phyloP scores from a whole-genome alignment of 345 rosid species.

The Eucalyptus caleyi region DNA sequence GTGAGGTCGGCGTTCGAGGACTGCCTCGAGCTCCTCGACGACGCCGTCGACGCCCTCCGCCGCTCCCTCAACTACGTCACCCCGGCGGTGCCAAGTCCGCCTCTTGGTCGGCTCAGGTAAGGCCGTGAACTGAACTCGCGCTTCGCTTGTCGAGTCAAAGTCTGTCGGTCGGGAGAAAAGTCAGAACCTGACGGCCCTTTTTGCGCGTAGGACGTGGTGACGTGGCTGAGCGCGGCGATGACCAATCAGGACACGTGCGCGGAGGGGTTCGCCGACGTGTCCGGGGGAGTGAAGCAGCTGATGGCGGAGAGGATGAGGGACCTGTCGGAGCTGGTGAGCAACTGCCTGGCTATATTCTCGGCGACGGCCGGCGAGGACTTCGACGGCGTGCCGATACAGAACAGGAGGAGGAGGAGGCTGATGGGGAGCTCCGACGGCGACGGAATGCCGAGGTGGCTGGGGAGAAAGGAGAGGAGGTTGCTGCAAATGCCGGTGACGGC shows the following conservation, averaged over 20 bases:
- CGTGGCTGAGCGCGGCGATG: conserved; percentile 93
- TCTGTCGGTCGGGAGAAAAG: background rate
- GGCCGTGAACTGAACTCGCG: background rate
- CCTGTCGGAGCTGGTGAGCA: conserved; percentile 83
- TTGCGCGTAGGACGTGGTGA: conserved; percentile 45
- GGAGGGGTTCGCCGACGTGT: conserved; percentile 61
- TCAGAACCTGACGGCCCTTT: background rate
- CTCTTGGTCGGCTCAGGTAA: background rate
- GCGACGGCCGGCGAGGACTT: conserved; percentile 39
- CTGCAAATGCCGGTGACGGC: conserved; percentile 37
- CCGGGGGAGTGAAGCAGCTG: conserved; percentile 53
- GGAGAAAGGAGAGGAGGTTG: conserved; percentile 46
- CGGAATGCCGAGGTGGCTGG: conserved; percentile 57
- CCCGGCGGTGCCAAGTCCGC: background rate
- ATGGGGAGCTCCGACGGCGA: background rate
- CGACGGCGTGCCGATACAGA: conserved; percentile 85
- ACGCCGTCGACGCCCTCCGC: conserved; percentile 68
- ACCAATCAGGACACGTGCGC: conserved; percentile 93
- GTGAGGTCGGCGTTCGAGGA: conserved; percentile 73
- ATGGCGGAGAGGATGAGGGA: conserved; percentile 46
- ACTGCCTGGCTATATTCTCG: conserved; percentile 74
- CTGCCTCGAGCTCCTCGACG: conserved; percentile 84
- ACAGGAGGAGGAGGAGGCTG: conserved; percentile 36
- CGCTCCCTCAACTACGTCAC: conserved; percentile 49
- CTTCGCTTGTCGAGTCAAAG: background rate